A percentile compares a stretch with the other conserved stretches of the same genome.
phyloP scores from a whole-genome alignment of 2,329 filamentous ascomycete species.

The Purpureocillium takamizusanense region DNA sequence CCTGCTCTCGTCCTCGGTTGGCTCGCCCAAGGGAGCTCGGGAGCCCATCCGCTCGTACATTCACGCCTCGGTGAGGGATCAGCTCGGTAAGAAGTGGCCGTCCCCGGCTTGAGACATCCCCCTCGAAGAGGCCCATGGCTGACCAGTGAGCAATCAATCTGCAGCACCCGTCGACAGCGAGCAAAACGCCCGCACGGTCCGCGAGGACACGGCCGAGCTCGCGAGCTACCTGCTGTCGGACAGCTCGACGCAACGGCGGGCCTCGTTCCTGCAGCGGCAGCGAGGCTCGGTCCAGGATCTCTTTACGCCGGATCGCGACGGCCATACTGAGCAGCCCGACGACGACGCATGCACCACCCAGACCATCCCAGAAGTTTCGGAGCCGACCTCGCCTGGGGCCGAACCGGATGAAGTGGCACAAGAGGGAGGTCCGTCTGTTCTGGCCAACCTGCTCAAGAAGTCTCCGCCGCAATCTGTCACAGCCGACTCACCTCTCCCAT shows the following conservation, averaged over 20 bases:
- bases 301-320: conserved; percentile 12
- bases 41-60: conserved; percentile 67
- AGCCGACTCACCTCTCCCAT: conserved; percentile 5
- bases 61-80: conserved; percentile 53
- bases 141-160: no score
- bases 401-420: conserved; percentile 7
- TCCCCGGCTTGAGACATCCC: not conserved
- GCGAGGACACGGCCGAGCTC: conserved; percentile 80
- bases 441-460: conserved; percentile 40
- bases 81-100: conserved; percentile 35
- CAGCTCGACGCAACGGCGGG: conserved; percentile 33
- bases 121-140: no score
- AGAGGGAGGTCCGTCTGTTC: conserved; percentile 26
- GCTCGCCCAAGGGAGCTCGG: conserved; percentile 33
- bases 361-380: conserved; percentile 53
- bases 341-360: conserved; percentile 27
- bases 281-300: conserved; percentile 20
- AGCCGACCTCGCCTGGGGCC: conserved; percentile 24
- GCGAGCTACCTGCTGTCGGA: conserved; percentile 73
- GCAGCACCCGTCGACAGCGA: conserved; percentile 54
- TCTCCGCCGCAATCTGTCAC: conserved; percentile 33
- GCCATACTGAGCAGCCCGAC: conserved; percentile 8
- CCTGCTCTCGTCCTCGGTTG: conserved; percentile 29
- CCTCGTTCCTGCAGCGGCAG: conserved; percentile 35
- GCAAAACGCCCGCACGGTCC: conserved; percentile 68